phyloP scores from a whole-genome alignment of 805 yeast species.

The Candida sphagnicola region DNA sequence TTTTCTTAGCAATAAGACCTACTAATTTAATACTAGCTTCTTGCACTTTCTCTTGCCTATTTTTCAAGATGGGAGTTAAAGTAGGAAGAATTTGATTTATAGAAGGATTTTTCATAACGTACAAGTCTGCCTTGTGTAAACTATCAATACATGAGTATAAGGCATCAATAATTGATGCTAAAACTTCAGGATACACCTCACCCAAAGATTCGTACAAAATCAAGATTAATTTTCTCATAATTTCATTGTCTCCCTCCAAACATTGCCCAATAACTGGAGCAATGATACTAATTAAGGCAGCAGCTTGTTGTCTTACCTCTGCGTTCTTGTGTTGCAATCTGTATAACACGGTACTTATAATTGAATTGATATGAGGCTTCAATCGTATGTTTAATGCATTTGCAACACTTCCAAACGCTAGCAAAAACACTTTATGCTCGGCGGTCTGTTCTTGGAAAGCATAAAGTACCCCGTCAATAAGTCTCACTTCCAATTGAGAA shows the following conservation, averaged over 20 bases:
- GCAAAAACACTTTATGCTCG: conserved; percentile 52
- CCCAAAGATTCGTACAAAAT: conserved; percentile 89
- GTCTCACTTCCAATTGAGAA: conserved; percentile 55
- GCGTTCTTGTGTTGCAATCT: conserved; percentile 69
- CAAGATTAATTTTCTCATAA: conserved; percentile 65
- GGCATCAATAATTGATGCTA: conserved; percentile 80
- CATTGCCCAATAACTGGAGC: conserved; percentile 67
- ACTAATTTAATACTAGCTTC: conserved; percentile 74
- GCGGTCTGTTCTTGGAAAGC: conserved; percentile 77
- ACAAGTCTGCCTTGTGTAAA: conserved; percentile 56
- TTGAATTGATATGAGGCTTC: conserved; percentile 67
- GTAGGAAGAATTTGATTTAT: conserved; percentile 79
- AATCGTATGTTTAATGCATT: conserved; percentile 59
- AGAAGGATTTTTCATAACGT: conserved; percentile 59
- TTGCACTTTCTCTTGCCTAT: conserved; percentile 87
- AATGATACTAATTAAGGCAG: conserved; percentile 65
- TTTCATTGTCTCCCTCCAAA: conserved; percentile 51
- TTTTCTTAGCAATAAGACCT: conserved; percentile 76
- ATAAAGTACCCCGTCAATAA: conserved; percentile 75
- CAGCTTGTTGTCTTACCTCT: conserved; percentile 76
- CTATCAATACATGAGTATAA: conserved; percentile 57
- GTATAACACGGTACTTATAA: conserved; percentile 68
- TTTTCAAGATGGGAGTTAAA: conserved; percentile 84
- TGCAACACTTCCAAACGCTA: conserved; percentile 62
- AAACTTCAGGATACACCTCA: conserved; percentile 89